These are phyloP conservation scores for Linaria vulgaris DNA, from an alignment of 257 asterid species.

Conservation along the genomic window DNA sequence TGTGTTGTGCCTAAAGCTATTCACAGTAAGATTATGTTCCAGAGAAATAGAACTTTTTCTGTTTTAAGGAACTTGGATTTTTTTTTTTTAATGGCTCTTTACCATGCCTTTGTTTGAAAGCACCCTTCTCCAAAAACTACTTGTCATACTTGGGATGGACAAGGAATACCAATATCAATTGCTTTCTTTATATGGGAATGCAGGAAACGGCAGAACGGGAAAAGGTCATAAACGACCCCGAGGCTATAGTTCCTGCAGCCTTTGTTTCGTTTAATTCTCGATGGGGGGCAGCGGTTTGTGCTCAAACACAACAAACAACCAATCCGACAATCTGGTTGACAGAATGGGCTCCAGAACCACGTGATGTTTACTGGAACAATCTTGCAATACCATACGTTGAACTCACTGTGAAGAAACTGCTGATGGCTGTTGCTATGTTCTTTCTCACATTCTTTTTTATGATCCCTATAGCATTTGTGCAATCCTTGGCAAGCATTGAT, in stretches of 20 bases:
- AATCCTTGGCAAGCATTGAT: constrained; percentile 77
- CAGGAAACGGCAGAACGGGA: constrained; percentile 80
- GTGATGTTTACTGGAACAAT: constrained; percentile 84
- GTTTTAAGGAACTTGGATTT: no score
- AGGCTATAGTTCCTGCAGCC: constrained; percentile 81
- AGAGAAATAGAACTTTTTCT: background rate
- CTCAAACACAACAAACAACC: constrained; percentile 79
- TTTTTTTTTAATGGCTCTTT: no score
- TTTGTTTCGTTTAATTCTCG: constrained; percentile 84
- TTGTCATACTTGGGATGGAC: background rate
- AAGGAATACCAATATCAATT: background rate
- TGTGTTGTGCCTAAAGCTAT: background rate
- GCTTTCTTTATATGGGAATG: constrained; percentile 8
- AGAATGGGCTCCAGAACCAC: constrained; percentile 95
- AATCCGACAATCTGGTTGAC: constrained; percentile 81
- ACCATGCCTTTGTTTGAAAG: no score
- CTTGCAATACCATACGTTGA: constrained; percentile 69
- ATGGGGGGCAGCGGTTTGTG: constrained; percentile 94
- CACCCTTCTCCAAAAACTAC: background rate
- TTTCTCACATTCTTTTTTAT: constrained; percentile 80
- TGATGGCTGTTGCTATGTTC: constrained; percentile 58
- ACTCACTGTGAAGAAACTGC: constrained; percentile 52
- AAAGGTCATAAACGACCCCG: constrained; percentile 59
- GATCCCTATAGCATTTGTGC: constrained; percentile 88
- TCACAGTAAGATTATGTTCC: constrained; percentile 1